These are phyloP conservation scores for Alternaria rosae DNA, from an alignment of 2,329 filamentous ascomycete species.

Conservation along the genomic window DNA sequence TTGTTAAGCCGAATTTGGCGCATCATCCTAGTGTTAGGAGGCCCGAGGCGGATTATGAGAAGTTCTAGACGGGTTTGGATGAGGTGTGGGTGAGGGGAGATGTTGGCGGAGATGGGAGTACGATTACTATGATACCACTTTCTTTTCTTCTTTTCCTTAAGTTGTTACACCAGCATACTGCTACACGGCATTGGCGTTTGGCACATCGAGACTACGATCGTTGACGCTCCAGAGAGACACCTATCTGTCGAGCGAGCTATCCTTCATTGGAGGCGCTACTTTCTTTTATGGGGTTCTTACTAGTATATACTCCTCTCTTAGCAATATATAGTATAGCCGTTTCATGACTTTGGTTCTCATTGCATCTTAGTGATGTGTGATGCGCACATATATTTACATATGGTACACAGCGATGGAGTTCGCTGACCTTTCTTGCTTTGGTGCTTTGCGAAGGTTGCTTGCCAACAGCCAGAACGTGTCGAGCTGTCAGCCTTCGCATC, in stretches of 20 bases:
- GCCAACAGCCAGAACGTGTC: not conserved
- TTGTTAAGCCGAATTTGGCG: slow-evolving; percentile 63
- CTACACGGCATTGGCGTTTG: slow-evolving; percentile 14
- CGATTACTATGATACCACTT: slow-evolving; percentile 45
- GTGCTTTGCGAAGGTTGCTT: not conserved
- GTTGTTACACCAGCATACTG: slow-evolving; percentile 14
- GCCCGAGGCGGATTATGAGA: slow-evolving; percentile 39
- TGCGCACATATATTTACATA: slow-evolving; percentile 26
- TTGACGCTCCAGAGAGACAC: slow-evolving; percentile 1
- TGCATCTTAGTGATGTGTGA: slow-evolving; percentile 5
- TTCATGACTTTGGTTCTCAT: not conserved
- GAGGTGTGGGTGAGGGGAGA: not conserved
- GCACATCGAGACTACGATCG: not conserved
- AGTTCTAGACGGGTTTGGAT: slow-evolving; percentile 25
- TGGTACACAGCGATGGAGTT: slow-evolving; percentile 15
- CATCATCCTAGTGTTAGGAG: slow-evolving; percentile 58
- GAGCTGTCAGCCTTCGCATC: not conserved
- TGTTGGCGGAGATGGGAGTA: not conserved
- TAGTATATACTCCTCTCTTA: not conserved
- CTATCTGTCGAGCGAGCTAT: slow-evolving; percentile 10
- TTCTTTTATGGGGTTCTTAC: not conserved
- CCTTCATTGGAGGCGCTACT: slow-evolving; percentile 1
- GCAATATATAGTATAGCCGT: slow-evolving; percentile 4
- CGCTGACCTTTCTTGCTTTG: not conserved
- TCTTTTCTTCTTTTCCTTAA: slow-evolving; percentile 19